A percentile compares a stretch with the other conserved stretches of the same genome.
Conservation (phyloP, 2,329 filamentous ascomycete species). For the Exophiala phaeomuriformis region DNA sequence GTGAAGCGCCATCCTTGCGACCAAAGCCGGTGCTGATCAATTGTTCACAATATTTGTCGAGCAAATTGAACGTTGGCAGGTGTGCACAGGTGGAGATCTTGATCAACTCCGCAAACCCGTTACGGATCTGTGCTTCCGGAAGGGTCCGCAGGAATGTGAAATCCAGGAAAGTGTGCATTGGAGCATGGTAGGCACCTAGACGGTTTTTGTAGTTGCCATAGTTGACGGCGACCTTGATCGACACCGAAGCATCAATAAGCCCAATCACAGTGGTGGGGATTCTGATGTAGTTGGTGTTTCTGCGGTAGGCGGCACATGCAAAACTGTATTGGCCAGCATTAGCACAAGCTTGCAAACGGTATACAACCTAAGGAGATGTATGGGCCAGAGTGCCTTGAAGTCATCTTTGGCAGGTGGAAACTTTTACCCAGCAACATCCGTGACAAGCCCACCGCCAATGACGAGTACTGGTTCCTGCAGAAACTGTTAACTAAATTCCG, state of each 20-base stretch:
- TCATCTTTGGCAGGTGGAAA: constrained; percentile 36
- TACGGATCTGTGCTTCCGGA: constrained; percentile 60
- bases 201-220: constrained; percentile 71
- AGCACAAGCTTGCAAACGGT: constrained; percentile 23
- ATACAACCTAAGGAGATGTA: constrained; percentile 28
- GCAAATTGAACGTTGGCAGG: constrained; percentile 56
- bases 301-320: constrained; percentile 63
- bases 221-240: constrained; percentile 72
- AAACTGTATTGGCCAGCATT: constrained; percentile 42
- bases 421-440: constrained; percentile 63
- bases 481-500: constrained; percentile 5
- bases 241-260: constrained; percentile 66
- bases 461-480: constrained; percentile 56
- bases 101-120: constrained; percentile 68
- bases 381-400: constrained; percentile 46
- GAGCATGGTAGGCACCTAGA: constrained; percentile 65
- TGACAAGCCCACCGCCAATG: constrained; percentile 63
- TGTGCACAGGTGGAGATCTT: constrained; percentile 68
- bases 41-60: constrained; percentile 63
- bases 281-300: constrained; percentile 67
- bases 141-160: constrained; percentile 65
- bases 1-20: constrained; percentile 48
- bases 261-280: constrained; percentile 69
- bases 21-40: constrained; percentile 60
- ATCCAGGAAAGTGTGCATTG: constrained; percentile 64